Conservation (phyloP, 495 filamentous ascomycete species). For the Penicillium goetzii region DNA sequence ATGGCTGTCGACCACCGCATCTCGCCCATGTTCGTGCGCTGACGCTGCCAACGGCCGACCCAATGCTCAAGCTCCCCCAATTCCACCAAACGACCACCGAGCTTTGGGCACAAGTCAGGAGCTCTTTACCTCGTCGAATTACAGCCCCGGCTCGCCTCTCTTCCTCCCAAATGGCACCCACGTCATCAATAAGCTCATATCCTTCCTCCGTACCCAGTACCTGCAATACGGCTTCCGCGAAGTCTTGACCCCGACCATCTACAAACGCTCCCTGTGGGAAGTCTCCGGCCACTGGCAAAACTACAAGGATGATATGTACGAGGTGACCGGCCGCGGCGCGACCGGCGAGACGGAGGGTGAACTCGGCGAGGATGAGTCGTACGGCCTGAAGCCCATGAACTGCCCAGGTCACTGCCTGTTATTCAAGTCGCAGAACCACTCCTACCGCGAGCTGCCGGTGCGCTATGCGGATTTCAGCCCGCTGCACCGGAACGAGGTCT, state of each 20-base stretch:
- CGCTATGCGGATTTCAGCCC: slow-evolving; percentile 93
- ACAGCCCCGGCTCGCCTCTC: slow-evolving; percentile 86
- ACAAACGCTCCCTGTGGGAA: slow-evolving; percentile 89
- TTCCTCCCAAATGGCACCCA: slow-evolving; percentile 85
- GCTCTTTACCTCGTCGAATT: slow-evolving; percentile 76
- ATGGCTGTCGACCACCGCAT: slow-evolving; percentile 40
- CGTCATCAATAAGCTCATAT: slow-evolving; percentile 83
- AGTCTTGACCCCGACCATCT: slow-evolving; percentile 91
- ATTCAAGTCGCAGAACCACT: slow-evolving; percentile 71
- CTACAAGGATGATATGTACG: slow-evolving; percentile 95
- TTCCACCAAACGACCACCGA: slow-evolving; percentile 65
- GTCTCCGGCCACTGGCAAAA: slow-evolving; percentile 91
- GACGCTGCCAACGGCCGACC: slow-evolving; percentile 31
- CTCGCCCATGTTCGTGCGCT: slow-evolving; percentile 45
- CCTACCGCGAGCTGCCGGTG: slow-evolving; percentile 82
- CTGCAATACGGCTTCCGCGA: slow-evolving; percentile 86
- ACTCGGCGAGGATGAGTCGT: slow-evolving; percentile 70
- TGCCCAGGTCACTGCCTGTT: slow-evolving; percentile 93
- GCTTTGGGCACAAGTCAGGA: slow-evolving; percentile 69
- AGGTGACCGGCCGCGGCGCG: slow-evolving; percentile 69
- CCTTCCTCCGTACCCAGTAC: slow-evolving; percentile 87
- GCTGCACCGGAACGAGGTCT: slow-evolving; percentile 87
- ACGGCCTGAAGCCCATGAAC: slow-evolving; percentile 96
- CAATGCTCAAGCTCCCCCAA: slow-evolving; percentile 21
- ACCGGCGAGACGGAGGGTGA: slow-evolving; percentile 50